Conservation (phyloP, 768 basidiomycete genomes). For the Gloeopeniophorella convolvens region DNA sequence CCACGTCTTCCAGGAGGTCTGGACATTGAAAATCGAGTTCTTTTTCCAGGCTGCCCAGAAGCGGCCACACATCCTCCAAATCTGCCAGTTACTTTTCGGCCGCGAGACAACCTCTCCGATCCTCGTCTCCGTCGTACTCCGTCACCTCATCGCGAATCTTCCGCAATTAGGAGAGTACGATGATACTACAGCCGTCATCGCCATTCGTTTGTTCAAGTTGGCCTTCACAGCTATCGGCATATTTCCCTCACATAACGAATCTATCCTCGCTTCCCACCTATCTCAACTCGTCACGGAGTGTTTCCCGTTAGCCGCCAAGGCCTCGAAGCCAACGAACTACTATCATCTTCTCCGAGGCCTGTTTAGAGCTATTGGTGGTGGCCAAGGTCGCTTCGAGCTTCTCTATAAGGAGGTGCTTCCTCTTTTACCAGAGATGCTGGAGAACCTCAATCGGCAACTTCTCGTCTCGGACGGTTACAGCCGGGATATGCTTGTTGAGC, state of each 20-base stretch:
- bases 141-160: conserved; percentile 77
- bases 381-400: conserved; percentile 87
- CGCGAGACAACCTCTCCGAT: conserved; percentile 74
- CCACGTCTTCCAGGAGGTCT: conserved; percentile 93
- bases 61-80: conserved; percentile 71
- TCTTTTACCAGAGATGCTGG: conserved; percentile 93
- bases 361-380: conserved; percentile 89
- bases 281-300: conserved; percentile 93
- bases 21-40: conserved; percentile 88
- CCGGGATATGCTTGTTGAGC: conserved; percentile 92
- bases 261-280: conserved; percentile 88
- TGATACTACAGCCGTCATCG: conserved; percentile 72
- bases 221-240: conserved; percentile 81
- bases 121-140: conserved; percentile 82
- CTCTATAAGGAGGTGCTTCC: conserved; percentile 96
- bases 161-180: conserved; percentile 81
- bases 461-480: conserved; percentile 74
- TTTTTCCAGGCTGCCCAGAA: conserved; percentile 78
- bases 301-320: conserved; percentile 89
- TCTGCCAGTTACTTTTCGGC: conserved; percentile 77
- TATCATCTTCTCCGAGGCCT: conserved; percentile 87
- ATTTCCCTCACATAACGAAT: conserved; percentile 73
- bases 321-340: conserved; percentile 86
- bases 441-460: conserved; percentile 87
- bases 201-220: conserved; percentile 92